Base-by-base conservation (phyloP, 2,329 filamentous ascomycete species). In the Neofusicoccum sp. region DNA sequence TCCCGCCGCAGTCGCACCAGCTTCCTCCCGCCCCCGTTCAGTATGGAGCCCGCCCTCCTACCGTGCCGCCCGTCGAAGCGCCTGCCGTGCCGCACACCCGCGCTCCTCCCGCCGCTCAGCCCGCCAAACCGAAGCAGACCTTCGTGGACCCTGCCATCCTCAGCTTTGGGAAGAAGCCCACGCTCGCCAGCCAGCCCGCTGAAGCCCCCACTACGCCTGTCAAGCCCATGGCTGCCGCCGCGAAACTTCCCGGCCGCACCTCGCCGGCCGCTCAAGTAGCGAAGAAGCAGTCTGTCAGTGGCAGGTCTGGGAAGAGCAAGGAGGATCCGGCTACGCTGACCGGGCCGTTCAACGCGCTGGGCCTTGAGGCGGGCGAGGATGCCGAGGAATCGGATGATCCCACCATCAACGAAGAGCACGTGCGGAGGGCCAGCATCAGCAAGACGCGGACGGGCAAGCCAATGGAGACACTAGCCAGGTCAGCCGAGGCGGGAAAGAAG, bases 141-240 rank as follows among this genome's bases (percentile, higher is more conserved):
- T 92, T 95, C 70, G 83, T 89, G n/a, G 92, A 96, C 70, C 92
- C 92, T 9, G 92, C 92, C 3, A 96, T 96, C 62, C 74, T 96
- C 49, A 93, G 91, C 72, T 85, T 91, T 73, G 75, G 75, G 22
- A 80, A 75, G 64, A 68, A 70, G 65, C 76, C 69, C 41, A n/a
- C 39, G 7, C 41, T 41, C 11, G 50, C 16, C 31, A n/a, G 28
- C 14, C 43, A 54, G 14, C 33, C 50, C 14, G 59, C 67, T 11
- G 74, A 77, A 67, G 76, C 75, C 14, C 75, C 79, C 16, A 76
- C 79, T 6, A 80, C 77, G 29, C 79, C 79, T 0, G 76, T 80
- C 62, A 80, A 80, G 66, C 73, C 77, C 12, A 68, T 74, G 54
- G 63, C 74, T 47, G 71, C 71, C 33, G 73, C 76, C 54, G 70